Evolutionary conservation across 805 yeast species (phyloP).

Genomic region (Spathaspora passalidarum): DNA sequence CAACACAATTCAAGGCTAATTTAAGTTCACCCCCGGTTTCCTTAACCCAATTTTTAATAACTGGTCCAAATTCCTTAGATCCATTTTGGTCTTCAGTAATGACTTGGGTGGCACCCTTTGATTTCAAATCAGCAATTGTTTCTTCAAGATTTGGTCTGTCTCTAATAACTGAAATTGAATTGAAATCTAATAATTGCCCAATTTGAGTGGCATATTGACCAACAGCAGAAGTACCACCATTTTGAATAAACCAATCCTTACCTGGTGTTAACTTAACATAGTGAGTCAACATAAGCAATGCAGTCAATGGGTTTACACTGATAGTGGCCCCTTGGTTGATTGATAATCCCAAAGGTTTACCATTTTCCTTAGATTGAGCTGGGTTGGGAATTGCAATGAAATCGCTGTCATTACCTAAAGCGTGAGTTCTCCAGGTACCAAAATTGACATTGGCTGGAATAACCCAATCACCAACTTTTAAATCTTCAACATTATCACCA

Average conservation of each 20-base stretch:
- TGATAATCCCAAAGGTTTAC: constrained; percentile 28
- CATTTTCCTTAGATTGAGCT: constrained; percentile 40
- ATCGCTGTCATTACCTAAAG: constrained; percentile 49
- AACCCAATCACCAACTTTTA: constrained; percentile 80
- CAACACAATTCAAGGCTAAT: constrained; percentile 88
- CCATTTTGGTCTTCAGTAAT: constrained; percentile 84
- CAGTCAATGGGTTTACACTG: constrained; percentile 89
- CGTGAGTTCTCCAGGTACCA: constrained; percentile 87
- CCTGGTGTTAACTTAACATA: constrained; percentile 60
- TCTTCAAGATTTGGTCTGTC: constrained; percentile 77
- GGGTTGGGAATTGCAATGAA: constrained; percentile 59
- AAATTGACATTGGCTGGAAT: constrained; percentile 73
- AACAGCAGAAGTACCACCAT: constrained; percentile 95
- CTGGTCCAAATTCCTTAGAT: constrained; percentile 62
- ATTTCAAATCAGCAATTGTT: constrained; percentile 47
- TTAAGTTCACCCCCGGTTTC: constrained; percentile 53
- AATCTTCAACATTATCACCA: constrained; percentile 50
- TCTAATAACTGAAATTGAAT: constrained; percentile 84
- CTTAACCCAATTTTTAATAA: constrained; percentile 52
- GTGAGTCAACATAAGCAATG: constrained; percentile 80
- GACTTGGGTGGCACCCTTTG: constrained; percentile 81
- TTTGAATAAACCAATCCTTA: constrained; percentile 87
- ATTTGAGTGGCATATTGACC: constrained; percentile 90
- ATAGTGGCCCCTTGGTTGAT: constrained; percentile 79
- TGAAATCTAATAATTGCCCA: constrained; percentile 72